Conservation (phyloP, 495 filamentous ascomycete genomes). For the Tuber melanosporum region DNA sequence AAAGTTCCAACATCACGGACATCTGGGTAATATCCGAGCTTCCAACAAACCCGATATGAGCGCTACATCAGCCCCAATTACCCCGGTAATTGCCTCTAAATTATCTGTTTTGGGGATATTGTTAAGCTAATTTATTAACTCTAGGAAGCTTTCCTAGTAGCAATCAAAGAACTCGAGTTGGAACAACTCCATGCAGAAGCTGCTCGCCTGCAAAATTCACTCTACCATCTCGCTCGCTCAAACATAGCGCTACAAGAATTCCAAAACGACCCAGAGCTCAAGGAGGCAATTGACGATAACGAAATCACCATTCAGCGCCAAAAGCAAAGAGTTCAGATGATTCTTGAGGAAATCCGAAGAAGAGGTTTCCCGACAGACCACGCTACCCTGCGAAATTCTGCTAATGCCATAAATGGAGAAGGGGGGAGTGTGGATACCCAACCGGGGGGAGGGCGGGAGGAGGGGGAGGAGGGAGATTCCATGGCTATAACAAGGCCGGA, state of each 20-base stretch:
- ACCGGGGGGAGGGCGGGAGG: background rate
- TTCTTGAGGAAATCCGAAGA: conserved; percentile 57
- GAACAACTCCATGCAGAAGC: conserved; percentile 59
- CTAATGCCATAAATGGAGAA: background rate
- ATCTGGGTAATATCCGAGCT: background rate
- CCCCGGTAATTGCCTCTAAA: conserved; percentile 12
- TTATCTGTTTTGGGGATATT: background rate
- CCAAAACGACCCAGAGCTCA: conserved; percentile 50
- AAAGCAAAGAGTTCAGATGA: conserved; percentile 52
- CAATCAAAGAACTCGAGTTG: conserved; percentile 57
- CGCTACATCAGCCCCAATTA: conserved; percentile 28
- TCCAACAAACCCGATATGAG: conserved; percentile 15
- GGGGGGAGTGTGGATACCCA: background rate
- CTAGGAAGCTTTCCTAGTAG: conserved; percentile 50
- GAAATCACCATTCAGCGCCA: conserved; percentile 54
- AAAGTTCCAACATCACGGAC: background rate
- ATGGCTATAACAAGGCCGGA: background rate
- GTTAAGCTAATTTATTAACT: conserved; percentile 3
- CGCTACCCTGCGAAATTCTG: background rate
- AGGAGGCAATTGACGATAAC: conserved; percentile 54
- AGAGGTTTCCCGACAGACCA: conserved; percentile 56
- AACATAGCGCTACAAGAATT: conserved; percentile 54
- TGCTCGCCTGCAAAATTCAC: conserved; percentile 61
- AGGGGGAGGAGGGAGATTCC: background rate
- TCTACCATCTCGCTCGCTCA: conserved; percentile 56